These are phyloP conservation scores for Jackrogersella minutella DNA, from an alignment of 495 filamentous ascomycete genomes.

Conservation along the genomic window DNA sequence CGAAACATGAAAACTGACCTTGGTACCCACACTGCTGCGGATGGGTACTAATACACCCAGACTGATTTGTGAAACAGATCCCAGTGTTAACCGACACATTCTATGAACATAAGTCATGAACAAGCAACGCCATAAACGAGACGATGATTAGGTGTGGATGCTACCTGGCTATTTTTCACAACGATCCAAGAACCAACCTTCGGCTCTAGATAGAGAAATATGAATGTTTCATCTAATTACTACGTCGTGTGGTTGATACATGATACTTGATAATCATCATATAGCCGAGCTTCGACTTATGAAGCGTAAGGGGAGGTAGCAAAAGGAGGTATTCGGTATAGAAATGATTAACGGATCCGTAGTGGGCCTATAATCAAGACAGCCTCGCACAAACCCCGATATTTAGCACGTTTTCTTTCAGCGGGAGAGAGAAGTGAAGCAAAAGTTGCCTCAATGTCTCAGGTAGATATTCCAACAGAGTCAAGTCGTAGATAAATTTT, in stretches of 20 bases:
- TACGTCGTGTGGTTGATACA: not conserved
- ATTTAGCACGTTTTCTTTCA: no score
- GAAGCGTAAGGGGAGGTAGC: not conserved
- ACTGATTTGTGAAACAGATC: constrained; percentile 24
- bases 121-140: not conserved
- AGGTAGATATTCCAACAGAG: no score
- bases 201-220: no score
- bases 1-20: not conserved
- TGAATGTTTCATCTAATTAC: not conserved
- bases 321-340: no score
- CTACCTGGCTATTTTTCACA: no score
- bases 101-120: not conserved
- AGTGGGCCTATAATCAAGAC: not conserved
- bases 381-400: no score
- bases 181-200: no score
- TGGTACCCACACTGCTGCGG: not conserved
- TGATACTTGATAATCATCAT: not conserved
- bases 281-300: not conserved
- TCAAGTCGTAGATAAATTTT: no score
- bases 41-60: not conserved
- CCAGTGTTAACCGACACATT: not conserved
- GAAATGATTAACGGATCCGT: not conserved
- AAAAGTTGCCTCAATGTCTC: no score
- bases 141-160: not conserved
- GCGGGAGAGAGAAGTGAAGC: no score